Evolutionary conservation across 1,284 basidiomycete genomes (phyloP), one percentile per base, ranked within the genome.

Genomic region (Abortiporus biennis): DNA sequence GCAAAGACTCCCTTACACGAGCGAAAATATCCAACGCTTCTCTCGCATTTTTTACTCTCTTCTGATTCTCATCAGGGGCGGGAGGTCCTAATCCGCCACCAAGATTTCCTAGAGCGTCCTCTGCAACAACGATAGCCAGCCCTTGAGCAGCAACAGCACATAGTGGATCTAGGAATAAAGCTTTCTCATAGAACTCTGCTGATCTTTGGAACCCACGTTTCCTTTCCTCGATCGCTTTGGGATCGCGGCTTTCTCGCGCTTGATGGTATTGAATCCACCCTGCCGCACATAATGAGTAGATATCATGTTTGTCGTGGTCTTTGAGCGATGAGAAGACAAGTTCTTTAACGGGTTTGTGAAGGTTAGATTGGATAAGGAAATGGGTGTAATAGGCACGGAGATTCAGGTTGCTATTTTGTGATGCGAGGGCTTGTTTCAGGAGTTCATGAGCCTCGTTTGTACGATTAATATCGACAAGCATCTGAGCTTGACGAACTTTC

Each of bases 61-160:
- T 77, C 51, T 77, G 75, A 1, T 69, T 61, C 46, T 93, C 90
- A 24, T 89, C 87, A 4, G 66, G 61, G 0, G 47, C 42, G 33
- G 66, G 61, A 11, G 72, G 66, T 2, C 65, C 63, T 1, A 73
- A 52, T n/a, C 68, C 65, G 35, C 81, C 75, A 16, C 73, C 68
- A 36, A 86, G 54, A 1, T 71, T 71, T 4, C 84, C 85, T 6
- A 96, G 64, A 0, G 83, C 83, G 60, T 94, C 90, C 60, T 97
- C 94, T 0, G 91, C 93, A 2, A 91, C 80, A 2, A 88, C 81
- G 48, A 97, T 95, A 0, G 92, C 93, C 8, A 97, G 68, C 1
- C 93, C 92, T 59, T 95, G 92, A 2, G 93, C 93, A 4, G 93
- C 93, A 44, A 92, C 78, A 1, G 90, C 90, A 59, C 91, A 95